Evolutionary conservation across 768 basidiomycete species (phyloP), one percentile per base, ranked within the genome.

Genomic region (Pleurotus platypus): DNA sequence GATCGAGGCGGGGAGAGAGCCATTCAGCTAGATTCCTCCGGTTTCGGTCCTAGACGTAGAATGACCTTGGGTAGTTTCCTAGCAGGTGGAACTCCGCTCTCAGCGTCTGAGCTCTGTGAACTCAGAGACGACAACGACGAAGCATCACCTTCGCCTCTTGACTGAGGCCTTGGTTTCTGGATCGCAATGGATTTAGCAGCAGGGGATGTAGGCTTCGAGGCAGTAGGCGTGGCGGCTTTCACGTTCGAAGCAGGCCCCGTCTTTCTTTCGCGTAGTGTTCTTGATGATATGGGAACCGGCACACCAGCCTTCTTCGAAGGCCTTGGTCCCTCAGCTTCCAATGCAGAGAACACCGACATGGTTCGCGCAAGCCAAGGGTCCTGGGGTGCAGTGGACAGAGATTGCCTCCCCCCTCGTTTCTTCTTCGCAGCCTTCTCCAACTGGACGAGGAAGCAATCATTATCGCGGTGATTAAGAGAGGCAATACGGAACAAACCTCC

Each of bases 391-490:
- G 67, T 65, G 42, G 70, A 62, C 22, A 81, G 59, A 12, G 77
- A 78, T 0, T 69, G 69, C 27, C 80, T 71, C 8, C 81, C 80
- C 1, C 81, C 79, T 15, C 79, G 75, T 0, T 82, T 79, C 65
- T 82, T 82, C 67, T 88, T 89, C 9, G 78, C 78, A 0, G 79
- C 80, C 40, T 84, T 82, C 63, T 90, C 87, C 8, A 90, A 73
- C 89, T 90, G 56, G 3, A 49, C 35, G 35, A 13, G n/a, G 2
- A 40, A 9, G 12, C 16, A 20, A 12, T 11, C 30, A 12, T 38
- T 26, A 26, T 48, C 43, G 26, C 13, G n/a, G 24, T 15, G 12
- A 49, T n/a, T 4, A 5, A 15, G 9, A 16, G 27, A 35, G 24
- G 30, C 6, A 24, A 27, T 4, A 59, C 24, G n/a, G 24, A 24